A percentile compares a stretch with the other conserved stretches of the same genome.
These are phyloP conservation scores for Thecaphora thlaspeos DNA, from an alignment of 1,284 basidiomycete species.

Conservation along the genomic window DNA sequence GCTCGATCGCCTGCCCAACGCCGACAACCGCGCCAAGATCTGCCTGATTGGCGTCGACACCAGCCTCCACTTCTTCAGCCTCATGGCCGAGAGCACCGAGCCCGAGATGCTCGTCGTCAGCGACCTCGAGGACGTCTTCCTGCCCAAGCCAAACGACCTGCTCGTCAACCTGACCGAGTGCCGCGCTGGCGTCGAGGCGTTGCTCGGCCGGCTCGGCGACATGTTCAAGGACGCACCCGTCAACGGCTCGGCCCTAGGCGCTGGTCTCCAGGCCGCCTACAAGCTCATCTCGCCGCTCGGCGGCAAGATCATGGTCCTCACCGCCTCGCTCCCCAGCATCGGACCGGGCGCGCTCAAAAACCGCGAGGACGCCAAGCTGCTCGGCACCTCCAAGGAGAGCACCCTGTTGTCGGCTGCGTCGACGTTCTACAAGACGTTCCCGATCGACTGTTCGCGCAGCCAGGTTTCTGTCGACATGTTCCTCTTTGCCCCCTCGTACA, in stretches of 20 bases:
- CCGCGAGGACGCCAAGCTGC: slow-evolving; percentile 91
- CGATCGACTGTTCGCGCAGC: slow-evolving; percentile 94
- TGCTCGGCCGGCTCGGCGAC: slow-evolving; percentile 80
- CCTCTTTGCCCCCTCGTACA: slow-evolving; percentile 88
- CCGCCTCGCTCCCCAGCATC: slow-evolving; percentile 79
- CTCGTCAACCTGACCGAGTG: slow-evolving; percentile 90
- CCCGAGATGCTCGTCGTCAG: slow-evolving; percentile 94
- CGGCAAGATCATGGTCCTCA: slow-evolving; percentile 90
- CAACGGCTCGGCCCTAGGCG: slow-evolving; percentile 91
- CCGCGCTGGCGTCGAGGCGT: slow-evolving; percentile 74
- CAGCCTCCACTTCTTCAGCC: slow-evolving; percentile 93
- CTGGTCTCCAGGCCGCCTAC: slow-evolving; percentile 91
- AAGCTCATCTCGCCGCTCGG: slow-evolving; percentile 92
- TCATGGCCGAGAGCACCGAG: slow-evolving; percentile 75
- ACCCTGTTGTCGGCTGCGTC: slow-evolving; percentile 63
- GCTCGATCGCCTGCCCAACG: slow-evolving; percentile 91
- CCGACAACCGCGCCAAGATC: slow-evolving; percentile 86
- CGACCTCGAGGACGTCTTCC: slow-evolving; percentile 93
- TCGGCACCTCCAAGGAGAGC: slow-evolving; percentile 84
- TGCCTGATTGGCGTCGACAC: slow-evolving; percentile 90
- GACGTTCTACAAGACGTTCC: slow-evolving; percentile 97
- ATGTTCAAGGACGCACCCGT: slow-evolving; percentile 95
- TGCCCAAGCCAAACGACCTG: slow-evolving; percentile 92
- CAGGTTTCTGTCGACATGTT: slow-evolving; percentile 99
- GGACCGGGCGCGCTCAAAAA: slow-evolving; percentile 92